Evolutionary conservation across 2,329 filamentous ascomycete genomes (phyloP).

Genomic region (Ceratocystis diversiconidia): DNA sequence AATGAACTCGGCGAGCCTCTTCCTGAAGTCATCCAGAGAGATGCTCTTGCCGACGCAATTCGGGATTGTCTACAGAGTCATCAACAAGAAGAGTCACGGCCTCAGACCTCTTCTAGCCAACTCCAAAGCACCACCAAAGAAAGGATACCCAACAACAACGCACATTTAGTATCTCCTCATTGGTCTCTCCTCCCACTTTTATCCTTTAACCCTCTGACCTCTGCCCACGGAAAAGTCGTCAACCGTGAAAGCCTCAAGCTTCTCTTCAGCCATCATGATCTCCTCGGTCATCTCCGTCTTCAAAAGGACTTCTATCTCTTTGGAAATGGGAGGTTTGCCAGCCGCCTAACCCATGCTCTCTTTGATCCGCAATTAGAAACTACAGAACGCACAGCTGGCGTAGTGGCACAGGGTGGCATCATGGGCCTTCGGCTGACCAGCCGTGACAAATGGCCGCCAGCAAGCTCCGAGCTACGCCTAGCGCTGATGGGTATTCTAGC

Average conservation of each 20-base stretch:
- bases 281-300: slow-evolving; percentile 57
- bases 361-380: slow-evolving; percentile 74
- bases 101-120: background rate
- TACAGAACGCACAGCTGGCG: slow-evolving; percentile 49
- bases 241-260: slow-evolving; percentile 62
- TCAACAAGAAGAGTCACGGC: background rate
- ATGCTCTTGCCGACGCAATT: slow-evolving; percentile 20
- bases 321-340: slow-evolving; percentile 71
- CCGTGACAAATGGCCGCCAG: slow-evolving; percentile 78
- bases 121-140: slow-evolving; percentile 20
- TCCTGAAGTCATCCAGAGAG: slow-evolving; percentile 15
- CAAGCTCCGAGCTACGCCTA: slow-evolving; percentile 80
- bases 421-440: slow-evolving; percentile 77
- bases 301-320: slow-evolving; percentile 73
- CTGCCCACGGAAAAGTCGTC: slow-evolving; percentile 60
- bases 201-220: slow-evolving; percentile 61
- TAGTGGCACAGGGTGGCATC: slow-evolving; percentile 51
- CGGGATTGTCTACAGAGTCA: slow-evolving; percentile 23
- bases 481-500: slow-evolving; percentile 73
- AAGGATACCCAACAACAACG: background rate
- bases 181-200: slow-evolving; percentile 51
- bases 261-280: slow-evolving; percentile 58
- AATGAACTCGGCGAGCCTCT: slow-evolving; percentile 28
- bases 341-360: slow-evolving; percentile 63
- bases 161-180: slow-evolving; percentile 32